Conservation (phyloP, 2,329 filamentous ascomycete species). For the Microdochium trichocladiopsis region DNA sequence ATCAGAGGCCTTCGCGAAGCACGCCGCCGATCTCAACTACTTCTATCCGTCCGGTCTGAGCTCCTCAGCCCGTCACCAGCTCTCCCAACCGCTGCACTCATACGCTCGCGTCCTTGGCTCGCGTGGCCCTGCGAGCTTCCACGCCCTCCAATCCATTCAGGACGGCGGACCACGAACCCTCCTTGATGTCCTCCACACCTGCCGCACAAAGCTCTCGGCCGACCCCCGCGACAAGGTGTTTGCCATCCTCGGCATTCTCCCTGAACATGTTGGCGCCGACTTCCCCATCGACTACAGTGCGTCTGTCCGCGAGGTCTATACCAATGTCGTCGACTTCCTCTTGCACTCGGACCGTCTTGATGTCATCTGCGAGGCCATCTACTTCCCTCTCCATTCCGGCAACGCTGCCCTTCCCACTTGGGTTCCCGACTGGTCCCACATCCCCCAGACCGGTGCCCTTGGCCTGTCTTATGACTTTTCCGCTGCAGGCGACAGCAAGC, state of each 20-base stretch:
- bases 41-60: not conserved
- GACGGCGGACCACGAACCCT: conserved; percentile 5
- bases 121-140: conserved; percentile 11
- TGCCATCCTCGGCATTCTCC: conserved; percentile 24
- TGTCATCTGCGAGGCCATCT: conserved; percentile 25
- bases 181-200: conserved; percentile 14
- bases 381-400: conserved; percentile 18
- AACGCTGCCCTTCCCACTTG: conserved; percentile 20
- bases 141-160: not conserved
- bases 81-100: conserved; percentile 3
- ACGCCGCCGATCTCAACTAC: conserved; percentile 4
- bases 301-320: conserved; percentile 24
- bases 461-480: conserved; percentile 11
- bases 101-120: conserved; percentile 6
- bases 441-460: conserved; percentile 10
- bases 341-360: conserved; percentile 17
- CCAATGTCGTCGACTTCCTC: conserved; percentile 22
- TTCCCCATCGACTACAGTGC: conserved; percentile 21
- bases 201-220: conserved; percentile 16
- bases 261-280: conserved; percentile 12
- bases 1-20: conserved; percentile 6
- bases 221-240: conserved; percentile 28
- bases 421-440: conserved; percentile 28
- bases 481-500: conserved; percentile 8
- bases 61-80: not conserved